These are phyloP conservation scores for Ogataea trehalophila DNA, from an alignment of 805 yeast genomes.

Conservation along the genomic window DNA sequence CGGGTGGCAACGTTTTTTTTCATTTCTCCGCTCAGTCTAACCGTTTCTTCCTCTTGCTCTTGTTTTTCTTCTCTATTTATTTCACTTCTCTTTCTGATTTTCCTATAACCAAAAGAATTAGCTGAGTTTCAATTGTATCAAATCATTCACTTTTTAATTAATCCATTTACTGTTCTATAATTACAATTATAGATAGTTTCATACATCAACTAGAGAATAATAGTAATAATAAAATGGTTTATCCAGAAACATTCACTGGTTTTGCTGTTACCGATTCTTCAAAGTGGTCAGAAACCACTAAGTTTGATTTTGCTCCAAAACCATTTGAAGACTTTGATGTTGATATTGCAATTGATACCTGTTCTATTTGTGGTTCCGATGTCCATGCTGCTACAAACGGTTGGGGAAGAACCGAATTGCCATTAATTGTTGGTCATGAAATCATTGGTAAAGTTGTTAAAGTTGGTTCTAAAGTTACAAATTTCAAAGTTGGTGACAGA, in stretches of 20 bases:
- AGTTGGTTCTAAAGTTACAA: slow-evolving; percentile 53
- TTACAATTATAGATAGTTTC: no score
- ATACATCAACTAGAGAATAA: no score
- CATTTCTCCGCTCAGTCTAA: no score
- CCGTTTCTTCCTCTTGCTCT: no score
- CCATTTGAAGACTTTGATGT: slow-evolving; percentile 37
- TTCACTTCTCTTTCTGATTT: no score
- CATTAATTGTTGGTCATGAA: slow-evolving; percentile 56
- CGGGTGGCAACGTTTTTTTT: no score
- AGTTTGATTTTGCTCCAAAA: slow-evolving; percentile 31
- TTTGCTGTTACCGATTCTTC: slow-evolving; percentile 33
- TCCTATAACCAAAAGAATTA: no score
- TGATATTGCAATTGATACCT: slow-evolving; percentile 38
- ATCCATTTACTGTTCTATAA: no score
- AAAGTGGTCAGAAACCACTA: slow-evolving; percentile 31
- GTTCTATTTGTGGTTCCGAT: slow-evolving; percentile 61
- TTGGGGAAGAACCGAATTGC: slow-evolving; percentile 40
- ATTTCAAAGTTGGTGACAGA: slow-evolving; percentile 59
- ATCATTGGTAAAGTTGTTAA: slow-evolving; percentile 54
- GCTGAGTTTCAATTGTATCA: no score
- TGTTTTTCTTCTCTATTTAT: no score
- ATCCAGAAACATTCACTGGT: slow-evolving; percentile 36
- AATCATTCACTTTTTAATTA: no score
- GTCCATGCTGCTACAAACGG: slow-evolving; percentile 44
- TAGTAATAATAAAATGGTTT: slow-evolving; percentile 17